Evolutionary conservation across 257 asterid genomes (phyloP), one percentile per base, ranked within the genome.

Genomic region (Echites panduratus): DNA sequence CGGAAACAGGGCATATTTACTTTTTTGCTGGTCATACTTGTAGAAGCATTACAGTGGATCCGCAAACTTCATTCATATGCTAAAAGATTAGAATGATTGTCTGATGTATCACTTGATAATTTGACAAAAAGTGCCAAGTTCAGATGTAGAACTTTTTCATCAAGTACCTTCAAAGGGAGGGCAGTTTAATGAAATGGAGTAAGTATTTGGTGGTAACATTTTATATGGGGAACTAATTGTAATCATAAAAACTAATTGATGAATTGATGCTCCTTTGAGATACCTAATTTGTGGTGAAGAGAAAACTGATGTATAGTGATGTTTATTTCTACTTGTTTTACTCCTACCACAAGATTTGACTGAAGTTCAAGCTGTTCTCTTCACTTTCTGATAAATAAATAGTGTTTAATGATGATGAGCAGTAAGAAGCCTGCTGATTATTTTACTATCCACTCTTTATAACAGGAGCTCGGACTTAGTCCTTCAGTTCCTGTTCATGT

Each of bases 401-500:
- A n/a, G 8, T 58, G 43, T 49, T 2, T 49, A 17, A 27, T 8
- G 58, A 22, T 10, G 10, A 0, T 29, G 4, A 22, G 17, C 11
- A 35, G 49, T 5, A 40, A 48, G 57, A 22, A 48, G 11, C 49
- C 57, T 22, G 50, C 71, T 27, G 38, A 43, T 41, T 5, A 48
- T 43, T 35, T 43, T 19, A 50, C 56, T 22, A 9, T 50, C 38
- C 72, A 6, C 38, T 32, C 32, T 47, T 32, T 1, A 32, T 5
- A 40, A 61, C 85, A 93, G 98, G 98, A 93, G 85, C 96, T 93
- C 13, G 97, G 97, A 48, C 89, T 93, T 1, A 75, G 89, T 75
- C 95, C 97, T 32, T 93, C 98, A 3, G 95, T 93, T 57, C 96
- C 98, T 0, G 89, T 93, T 77, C 97, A 93, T 50, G 97, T 90